Base-by-base conservation (phyloP, 176 grass and related monocot species). In the Bothriochloa decipiens region DNA sequence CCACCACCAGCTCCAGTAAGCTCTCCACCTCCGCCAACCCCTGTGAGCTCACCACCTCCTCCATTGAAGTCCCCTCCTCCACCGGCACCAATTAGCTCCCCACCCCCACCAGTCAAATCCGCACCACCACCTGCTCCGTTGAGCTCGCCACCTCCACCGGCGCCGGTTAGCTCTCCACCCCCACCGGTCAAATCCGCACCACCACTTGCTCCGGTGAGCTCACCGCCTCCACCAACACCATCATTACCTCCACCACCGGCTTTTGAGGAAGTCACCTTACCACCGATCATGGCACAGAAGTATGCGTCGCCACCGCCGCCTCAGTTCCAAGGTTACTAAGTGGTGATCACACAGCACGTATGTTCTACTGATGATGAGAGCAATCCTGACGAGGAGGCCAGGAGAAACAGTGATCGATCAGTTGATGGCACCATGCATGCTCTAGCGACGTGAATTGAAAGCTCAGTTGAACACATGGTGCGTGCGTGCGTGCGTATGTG, bases 301-400 rank as follows among this genome's bases (percentile, higher is more conserved):
- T 89, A 92, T 1, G 69, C 70, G 0, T 89, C 87, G 0, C 90
- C 87, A 0, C 87, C 87, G 1, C 90, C 90, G 3, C 90, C 90
- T 18, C 64, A 76, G 18, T 89, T 86, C 69, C 75, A 69, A 83
- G 90, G 90, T 22, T 92, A 92, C 75, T 92, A 88, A 88, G 1
- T 0, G 1, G 18, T 17, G 28, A 12, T 12, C n/a, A n/a, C 5
- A 50, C 14, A 11, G 1, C 9, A 14, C 4, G 6, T 4, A 37
- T 0, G 3, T 6, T 16, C 40, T 45, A 27, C n/a, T 33, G 47
- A 74, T 4, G 17, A 4, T 3, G 1, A 0, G 32, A 50, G 32
- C 76, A 41, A 69, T 53, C 52, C 39, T 17, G 32, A 72, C 3
- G 49, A 68, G 0, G 71, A 83, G 55, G 22, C 55, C 55, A 3